A percentile compares a stretch with the other conserved stretches of the same genome.
Conservation (phyloP, 2,329 filamentous ascomycete species). For the Neoscytalidium dimidiatum region DNA sequence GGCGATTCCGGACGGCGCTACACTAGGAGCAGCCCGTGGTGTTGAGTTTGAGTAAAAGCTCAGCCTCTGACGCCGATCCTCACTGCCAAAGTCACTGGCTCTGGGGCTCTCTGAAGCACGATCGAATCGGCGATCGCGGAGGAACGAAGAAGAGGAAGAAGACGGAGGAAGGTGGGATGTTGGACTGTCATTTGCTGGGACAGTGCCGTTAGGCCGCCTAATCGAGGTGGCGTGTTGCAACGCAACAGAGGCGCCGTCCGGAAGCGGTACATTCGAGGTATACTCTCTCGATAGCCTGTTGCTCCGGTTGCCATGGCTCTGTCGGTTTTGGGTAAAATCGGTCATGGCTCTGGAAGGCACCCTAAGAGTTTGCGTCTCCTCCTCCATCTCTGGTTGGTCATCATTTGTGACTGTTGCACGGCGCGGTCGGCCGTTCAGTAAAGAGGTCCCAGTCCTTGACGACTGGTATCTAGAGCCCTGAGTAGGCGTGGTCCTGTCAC, state of each 20-base stretch:
- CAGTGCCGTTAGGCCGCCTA: conserved; percentile 11
- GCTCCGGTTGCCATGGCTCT: conserved; percentile 11
- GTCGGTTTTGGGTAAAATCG: conserved; percentile 39
- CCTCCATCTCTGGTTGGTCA: conserved; percentile 31
- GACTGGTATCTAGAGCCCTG: conserved; percentile 7
- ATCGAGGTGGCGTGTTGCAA: conserved; percentile 21
- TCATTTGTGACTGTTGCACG: conserved; percentile 19
- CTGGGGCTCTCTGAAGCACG: conserved; percentile 13
- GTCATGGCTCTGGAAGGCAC: conserved; percentile 53
- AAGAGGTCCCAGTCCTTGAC: not conserved
- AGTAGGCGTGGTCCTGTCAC: conserved; percentile 18
- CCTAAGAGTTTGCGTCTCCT: conserved; percentile 44
- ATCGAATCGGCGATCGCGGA: conserved; percentile 17
- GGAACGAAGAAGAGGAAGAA: not conserved
- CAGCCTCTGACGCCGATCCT: conserved; percentile 15
- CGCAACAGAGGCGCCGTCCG: conserved; percentile 33
- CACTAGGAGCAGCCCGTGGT: not conserved
- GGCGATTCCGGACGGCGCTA: not conserved
- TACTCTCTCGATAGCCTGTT: conserved; percentile 35
- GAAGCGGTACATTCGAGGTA: conserved; percentile 39
- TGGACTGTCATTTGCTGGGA: conserved; percentile 1
- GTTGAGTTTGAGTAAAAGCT: conserved; percentile 13
- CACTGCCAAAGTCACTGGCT: not conserved
- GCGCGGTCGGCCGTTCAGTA: conserved; percentile 7
- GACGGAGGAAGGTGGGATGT: not conserved